phyloP scores from a whole-genome alignment of 768 basidiomycete genomes.

The Gloeopeniophorella convolvens region DNA sequence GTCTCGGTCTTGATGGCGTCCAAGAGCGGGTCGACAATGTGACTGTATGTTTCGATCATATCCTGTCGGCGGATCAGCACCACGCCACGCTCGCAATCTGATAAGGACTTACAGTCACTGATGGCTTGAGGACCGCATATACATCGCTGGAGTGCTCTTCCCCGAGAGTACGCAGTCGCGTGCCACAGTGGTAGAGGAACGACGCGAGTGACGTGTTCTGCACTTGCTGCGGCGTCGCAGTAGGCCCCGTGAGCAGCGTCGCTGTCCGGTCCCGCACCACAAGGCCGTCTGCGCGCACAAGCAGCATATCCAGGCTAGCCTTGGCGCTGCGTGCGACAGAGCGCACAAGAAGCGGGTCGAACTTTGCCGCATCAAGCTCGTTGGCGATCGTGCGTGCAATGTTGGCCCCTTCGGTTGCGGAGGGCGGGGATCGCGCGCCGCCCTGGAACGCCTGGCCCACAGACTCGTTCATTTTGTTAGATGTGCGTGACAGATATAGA shows the following conservation, averaged over 20 bases:
- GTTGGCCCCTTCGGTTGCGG: conserved; percentile 66
- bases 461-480: conserved; percentile 76
- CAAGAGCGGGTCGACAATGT: conserved; percentile 55
- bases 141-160: conserved; percentile 63
- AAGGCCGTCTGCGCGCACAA: conserved; percentile 57
- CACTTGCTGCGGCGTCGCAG: conserved; percentile 71
- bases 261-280: conserved; percentile 77
- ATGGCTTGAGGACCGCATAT: conserved; percentile 45
- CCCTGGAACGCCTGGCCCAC: conserved; percentile 72
- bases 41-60: conserved; percentile 44
- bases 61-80: conserved; percentile 33
- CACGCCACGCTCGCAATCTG: background rate
- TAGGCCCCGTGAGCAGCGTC: conserved; percentile 64
- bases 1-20: conserved; percentile 75
- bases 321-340: conserved; percentile 71
- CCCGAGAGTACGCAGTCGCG: conserved; percentile 55
- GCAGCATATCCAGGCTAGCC: conserved; percentile 61
- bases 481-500: conserved; percentile 81
- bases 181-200: conserved; percentile 73
- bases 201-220: conserved; percentile 74
- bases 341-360: conserved; percentile 83
- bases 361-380: conserved; percentile 87
- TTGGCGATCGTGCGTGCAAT: conserved; percentile 76
- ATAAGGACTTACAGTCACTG: conserved; percentile 45
- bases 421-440: conserved; percentile 63